These are phyloP conservation scores for Paratrimastix pyriformis DNA, from an alignment of 78 protist species.

Conservation along the genomic window DNA sequence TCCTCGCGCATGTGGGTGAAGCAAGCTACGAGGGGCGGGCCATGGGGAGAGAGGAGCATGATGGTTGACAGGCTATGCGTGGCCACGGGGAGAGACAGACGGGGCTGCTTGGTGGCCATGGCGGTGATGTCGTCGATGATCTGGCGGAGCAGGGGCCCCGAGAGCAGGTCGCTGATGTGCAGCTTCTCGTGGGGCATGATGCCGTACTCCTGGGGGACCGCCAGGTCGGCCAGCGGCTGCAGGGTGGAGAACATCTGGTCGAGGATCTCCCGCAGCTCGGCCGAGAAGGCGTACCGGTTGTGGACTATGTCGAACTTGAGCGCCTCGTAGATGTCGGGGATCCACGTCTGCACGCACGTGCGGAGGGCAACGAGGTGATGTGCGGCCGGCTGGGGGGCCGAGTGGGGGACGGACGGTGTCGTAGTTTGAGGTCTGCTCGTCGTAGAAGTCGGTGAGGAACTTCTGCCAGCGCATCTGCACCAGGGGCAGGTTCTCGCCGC, in stretches of 20 bases:
- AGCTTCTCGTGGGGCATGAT: slow-evolving; percentile 12
- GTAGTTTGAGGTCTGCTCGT: no score
- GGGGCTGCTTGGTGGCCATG: background rate
- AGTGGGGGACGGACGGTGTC: no score
- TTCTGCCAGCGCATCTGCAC: no score
- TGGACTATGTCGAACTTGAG: slow-evolving; percentile 39
- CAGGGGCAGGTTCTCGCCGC: no score
- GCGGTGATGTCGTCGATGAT: background rate
- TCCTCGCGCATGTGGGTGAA: background rate
- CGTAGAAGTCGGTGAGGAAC: no score
- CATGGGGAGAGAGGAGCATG: no score
- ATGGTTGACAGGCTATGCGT: no score
- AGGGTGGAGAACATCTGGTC: background rate
- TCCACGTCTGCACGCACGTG: no score
- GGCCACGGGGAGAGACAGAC: no score
- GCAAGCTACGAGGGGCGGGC: no score
- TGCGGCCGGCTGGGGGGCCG: no score
- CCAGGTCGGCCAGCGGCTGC: slow-evolving; percentile 15
- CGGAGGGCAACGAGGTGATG: no score
- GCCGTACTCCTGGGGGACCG: slow-evolving; percentile 37
- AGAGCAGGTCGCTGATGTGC: slow-evolving; percentile 6
- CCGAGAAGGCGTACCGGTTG: slow-evolving; percentile 20
- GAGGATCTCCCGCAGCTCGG: background rate
- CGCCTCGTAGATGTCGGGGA: slow-evolving; percentile 57
- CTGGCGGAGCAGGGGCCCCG: slow-evolving; percentile 8